Conservation (phyloP, 2,329 filamentous ascomycete genomes). For the Pezicula radicicola region DNA sequence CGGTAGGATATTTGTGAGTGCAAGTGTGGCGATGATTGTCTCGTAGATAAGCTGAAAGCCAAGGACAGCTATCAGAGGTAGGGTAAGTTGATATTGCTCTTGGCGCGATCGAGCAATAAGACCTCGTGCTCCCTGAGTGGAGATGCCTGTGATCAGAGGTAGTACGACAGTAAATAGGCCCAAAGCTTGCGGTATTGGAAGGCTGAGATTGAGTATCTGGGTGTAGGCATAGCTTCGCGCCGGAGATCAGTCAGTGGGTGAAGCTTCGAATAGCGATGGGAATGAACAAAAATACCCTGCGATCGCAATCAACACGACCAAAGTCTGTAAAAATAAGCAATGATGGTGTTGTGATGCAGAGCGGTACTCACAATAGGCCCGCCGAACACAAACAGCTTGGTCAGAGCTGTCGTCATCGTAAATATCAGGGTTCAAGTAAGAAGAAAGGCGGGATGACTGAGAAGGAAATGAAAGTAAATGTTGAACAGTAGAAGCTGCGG, state of each 20-base stretch:
- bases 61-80: constrained; percentile 25
- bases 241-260: constrained; percentile 1
- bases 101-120: constrained; percentile 17
- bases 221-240: constrained; percentile 22
- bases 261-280: neutral
- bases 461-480: neutral
- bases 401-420: constrained; percentile 10
- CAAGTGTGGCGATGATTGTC: constrained; percentile 25
- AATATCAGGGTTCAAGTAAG: neutral
- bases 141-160: constrained; percentile 25
- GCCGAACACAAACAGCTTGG: constrained; percentile 11
- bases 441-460: neutral
- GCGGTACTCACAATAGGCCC: constrained; percentile 19
- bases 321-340: constrained; percentile 17
- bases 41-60: constrained; percentile 29
- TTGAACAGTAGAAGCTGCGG: neutral
- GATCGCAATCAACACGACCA: constrained; percentile 21
- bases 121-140: constrained; percentile 17
- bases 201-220: constrained; percentile 23
- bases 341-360: neutral
- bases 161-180: constrained; percentile 25
- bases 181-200: constrained; percentile 26
- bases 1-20: constrained; percentile 25
- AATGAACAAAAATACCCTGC: constrained; percentile 19
- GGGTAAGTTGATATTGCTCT: constrained; percentile 20